Evolutionary conservation across 306 rosid species (phyloP).

Genomic region (Lablab purpureus): DNA sequence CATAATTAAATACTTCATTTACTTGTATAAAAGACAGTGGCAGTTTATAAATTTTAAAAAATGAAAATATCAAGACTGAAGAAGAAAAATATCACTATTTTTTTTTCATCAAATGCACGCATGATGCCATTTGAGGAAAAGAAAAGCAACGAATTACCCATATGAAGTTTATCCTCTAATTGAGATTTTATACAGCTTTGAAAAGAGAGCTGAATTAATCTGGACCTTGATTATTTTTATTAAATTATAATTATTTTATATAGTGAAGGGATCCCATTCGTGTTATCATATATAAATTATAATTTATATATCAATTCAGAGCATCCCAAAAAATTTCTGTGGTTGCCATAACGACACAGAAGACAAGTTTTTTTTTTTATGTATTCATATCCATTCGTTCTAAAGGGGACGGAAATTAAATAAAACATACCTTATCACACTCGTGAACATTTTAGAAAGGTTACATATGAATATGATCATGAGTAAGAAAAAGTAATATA

Average conservation of each 20-base stretch:
- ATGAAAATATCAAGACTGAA: not conserved
- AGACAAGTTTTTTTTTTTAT: not conserved
- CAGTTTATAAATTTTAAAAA: not conserved
- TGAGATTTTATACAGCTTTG: not conserved
- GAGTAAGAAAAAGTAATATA: not conserved
- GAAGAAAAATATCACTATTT: not conserved
- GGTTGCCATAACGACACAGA: slow-evolving; percentile 33
- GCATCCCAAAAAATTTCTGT: slow-evolving; percentile 25
- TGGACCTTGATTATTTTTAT: not conserved
- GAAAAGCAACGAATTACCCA: not conserved
- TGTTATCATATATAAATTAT: too few relatives aligned
- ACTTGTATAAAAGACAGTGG: not conserved
- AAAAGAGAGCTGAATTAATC: not conserved
- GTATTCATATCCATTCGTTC: slow-evolving; percentile 28
- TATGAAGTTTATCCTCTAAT: not conserved
- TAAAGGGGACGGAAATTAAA: not conserved
- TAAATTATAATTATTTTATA: not conserved
- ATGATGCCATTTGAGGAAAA: not conserved
- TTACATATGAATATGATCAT: too few relatives aligned
- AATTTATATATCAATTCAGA: not conserved
- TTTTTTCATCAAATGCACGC: not conserved
- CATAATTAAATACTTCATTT: not conserved
- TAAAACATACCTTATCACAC: slow-evolving; percentile 24
- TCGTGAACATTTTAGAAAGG: slow-evolving; percentile 44
- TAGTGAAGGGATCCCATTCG: not conserved